Conservation (phyloP, 2,329 filamentous ascomycete species). For the Pseudogymnoascus sp. region DNA sequence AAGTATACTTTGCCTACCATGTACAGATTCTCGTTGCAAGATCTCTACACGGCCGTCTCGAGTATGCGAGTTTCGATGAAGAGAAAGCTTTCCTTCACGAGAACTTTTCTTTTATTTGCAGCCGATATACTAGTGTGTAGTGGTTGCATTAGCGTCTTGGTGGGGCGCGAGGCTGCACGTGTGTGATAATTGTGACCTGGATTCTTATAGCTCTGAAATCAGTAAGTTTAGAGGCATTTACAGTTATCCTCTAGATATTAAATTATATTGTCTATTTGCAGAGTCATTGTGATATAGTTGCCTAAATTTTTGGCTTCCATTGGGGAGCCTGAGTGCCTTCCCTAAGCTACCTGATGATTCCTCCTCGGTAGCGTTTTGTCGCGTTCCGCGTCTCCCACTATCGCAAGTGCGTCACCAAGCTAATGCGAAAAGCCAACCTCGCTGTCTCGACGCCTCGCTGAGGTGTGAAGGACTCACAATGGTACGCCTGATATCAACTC, state of each 20-base stretch:
- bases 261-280: neutral
- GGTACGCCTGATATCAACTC: neutral
- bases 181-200: neutral
- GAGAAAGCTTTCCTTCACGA: neutral
- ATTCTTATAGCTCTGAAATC: neutral
- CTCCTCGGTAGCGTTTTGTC: neutral
- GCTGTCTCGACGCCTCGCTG: neutral
- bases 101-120: constrained; percentile 8
- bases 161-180: neutral
- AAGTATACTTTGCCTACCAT: constrained; percentile 3
- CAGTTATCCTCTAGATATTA: neutral
- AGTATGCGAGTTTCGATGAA: constrained; percentile 8
- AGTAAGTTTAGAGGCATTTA: neutral
- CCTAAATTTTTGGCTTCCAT: neutral
- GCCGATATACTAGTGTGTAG: neutral
- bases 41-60: constrained; percentile 3
- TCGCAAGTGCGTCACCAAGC: neutral
- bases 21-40: constrained; percentile 5
- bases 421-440: constrained; percentile 1
- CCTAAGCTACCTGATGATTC: neutral
- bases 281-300: neutral
- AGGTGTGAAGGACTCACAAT: neutral
- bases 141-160: constrained; percentile 5
- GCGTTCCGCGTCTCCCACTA: neutral
- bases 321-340: neutral